A percentile compares a stretch with the other conserved stretches of the same genome.
phyloP scores from a whole-genome alignment of 441 rosid species.

The Arabidopsis hybrid region DNA sequence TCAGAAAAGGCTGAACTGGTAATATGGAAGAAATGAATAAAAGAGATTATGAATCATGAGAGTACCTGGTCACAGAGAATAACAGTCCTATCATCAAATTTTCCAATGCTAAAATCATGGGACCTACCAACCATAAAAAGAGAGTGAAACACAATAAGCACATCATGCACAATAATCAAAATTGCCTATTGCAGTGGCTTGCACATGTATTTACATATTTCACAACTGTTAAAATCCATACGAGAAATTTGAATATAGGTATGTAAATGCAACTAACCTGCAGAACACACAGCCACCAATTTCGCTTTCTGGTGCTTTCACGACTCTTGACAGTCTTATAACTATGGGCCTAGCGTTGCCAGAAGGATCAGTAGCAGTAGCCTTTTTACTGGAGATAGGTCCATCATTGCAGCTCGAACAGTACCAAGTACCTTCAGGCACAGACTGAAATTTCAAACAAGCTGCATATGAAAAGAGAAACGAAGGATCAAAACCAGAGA shows the following conservation, averaged over 20 bases:
- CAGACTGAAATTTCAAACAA: constrained; percentile 68
- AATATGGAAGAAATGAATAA: constrained; percentile 17
- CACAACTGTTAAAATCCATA: not conserved
- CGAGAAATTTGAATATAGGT: constrained; percentile 4
- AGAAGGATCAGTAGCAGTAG: constrained; percentile 50
- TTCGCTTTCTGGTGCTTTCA: constrained; percentile 76
- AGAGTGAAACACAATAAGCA: constrained; percentile 4
- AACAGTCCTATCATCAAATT: constrained; percentile 86
- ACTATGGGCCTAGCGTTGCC: constrained; percentile 57
- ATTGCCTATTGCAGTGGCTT: constrained; percentile 17
- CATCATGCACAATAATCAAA: constrained; percentile 20
- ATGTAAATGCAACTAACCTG: constrained; percentile 65
- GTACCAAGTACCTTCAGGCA: constrained; percentile 78
- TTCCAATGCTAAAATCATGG: constrained; percentile 70
- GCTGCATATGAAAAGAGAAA: constrained; percentile 58
- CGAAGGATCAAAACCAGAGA: constrained; percentile 24
- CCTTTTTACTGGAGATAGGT: constrained; percentile 51
- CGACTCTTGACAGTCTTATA: constrained; percentile 72
- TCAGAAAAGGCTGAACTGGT: constrained; percentile 21
- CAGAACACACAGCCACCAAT: constrained; percentile 95
- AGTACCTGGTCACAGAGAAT: constrained; percentile 91
- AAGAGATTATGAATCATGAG: constrained; percentile 22
- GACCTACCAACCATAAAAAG: constrained; percentile 50
- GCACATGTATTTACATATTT: constrained; percentile 12
- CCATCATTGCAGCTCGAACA: constrained; percentile 79